These are phyloP conservation scores for Hypoxylon sp. DNA, from an alignment of 2,329 filamentous ascomycete species.

Conservation along the genomic window DNA sequence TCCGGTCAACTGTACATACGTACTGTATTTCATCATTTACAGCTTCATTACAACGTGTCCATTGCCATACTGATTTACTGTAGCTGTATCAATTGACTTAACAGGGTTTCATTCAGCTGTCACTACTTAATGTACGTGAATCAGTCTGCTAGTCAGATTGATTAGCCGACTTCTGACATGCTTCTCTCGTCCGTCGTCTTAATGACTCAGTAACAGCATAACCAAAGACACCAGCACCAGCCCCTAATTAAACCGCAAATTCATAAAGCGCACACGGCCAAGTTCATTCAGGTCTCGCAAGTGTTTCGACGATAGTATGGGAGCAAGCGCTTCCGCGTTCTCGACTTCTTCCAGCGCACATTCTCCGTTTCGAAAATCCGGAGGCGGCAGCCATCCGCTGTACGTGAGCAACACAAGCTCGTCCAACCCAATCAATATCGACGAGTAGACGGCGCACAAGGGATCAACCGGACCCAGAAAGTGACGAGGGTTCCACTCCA, in stretches of 20 bases:
- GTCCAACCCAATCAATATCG: constrained; percentile 48
- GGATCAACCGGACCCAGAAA: too few relatives aligned
- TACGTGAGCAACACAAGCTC: constrained; percentile 55
- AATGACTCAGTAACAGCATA: neutral
- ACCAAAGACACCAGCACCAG: constrained; percentile 1
- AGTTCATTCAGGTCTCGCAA: constrained; percentile 35
- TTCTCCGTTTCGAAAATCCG: constrained; percentile 48
- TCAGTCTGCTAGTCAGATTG: too few relatives aligned
- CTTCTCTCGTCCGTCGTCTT: too few relatives aligned
- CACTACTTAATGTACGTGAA: too few relatives aligned
- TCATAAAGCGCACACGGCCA: constrained; percentile 50
- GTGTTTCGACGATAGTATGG: constrained; percentile 40
- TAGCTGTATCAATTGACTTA: too few relatives aligned
- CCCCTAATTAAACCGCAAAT: constrained; percentile 48
- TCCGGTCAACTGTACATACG: too few relatives aligned
- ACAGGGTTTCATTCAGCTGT: too few relatives aligned
- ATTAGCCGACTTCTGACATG: too few relatives aligned
- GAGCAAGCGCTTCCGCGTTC: constrained; percentile 29
- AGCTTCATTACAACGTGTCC: too few relatives aligned
- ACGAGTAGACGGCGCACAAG: too few relatives aligned
- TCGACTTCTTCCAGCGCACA: constrained; percentile 46
- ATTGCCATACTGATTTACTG: too few relatives aligned
- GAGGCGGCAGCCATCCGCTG: constrained; percentile 50
- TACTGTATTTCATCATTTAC: too few relatives aligned
- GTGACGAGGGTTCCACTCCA: constrained; percentile 23